Base-by-base conservation (phyloP, 2,329 filamentous ascomycete species). In the Scedosporium boydii region DNA sequence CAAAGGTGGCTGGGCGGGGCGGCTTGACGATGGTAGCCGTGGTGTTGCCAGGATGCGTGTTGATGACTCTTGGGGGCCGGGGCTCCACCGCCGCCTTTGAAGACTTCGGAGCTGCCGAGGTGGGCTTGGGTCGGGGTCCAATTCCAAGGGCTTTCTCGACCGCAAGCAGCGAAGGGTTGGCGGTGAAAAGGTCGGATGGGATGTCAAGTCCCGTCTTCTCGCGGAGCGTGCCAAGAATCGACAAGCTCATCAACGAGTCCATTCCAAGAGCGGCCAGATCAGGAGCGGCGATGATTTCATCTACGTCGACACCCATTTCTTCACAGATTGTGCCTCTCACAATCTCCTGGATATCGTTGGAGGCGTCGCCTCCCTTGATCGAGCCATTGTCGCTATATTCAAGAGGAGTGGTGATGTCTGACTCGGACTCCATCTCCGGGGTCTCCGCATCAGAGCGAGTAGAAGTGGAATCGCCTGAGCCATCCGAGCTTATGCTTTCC, bases 291-390 rank as follows among this genome's bases (percentile, higher is more conserved):
- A 81, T 71, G 34, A 85, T 77, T 67, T 90, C 87, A 34, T 86
- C 83, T 10, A 87, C 77, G 26, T 87, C 83, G n/a, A 90, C 84
- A 63, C 86, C 86, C 81, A 90, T 89, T 72, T 90, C 87, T 44
- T 81, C 78, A n/a, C 87, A 84, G 65, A 90, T 85, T 62, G 87
- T 88, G 61, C 82, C 80, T 71, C 87, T 85, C 57, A 89, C 80
- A 67, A 81, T 71, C 70, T 78, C 68, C 75, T 80, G 75, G 44
- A 82, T 69, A 69, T 79, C 76, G 66, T 77, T 72, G 57, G 74
- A 70, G 64, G 76, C 77, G 23, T 68, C 70, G 26, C 70, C 66
- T 16, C 75, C 75, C 68, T 82, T 81, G 60, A 75, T 70, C 0
- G 77, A 77, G 59, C 80, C 81, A 59, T 75, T 78, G 16, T 81